Base-by-base conservation (phyloP, 805 yeast genomes). In the Schwanniomyces occidentalis region DNA sequence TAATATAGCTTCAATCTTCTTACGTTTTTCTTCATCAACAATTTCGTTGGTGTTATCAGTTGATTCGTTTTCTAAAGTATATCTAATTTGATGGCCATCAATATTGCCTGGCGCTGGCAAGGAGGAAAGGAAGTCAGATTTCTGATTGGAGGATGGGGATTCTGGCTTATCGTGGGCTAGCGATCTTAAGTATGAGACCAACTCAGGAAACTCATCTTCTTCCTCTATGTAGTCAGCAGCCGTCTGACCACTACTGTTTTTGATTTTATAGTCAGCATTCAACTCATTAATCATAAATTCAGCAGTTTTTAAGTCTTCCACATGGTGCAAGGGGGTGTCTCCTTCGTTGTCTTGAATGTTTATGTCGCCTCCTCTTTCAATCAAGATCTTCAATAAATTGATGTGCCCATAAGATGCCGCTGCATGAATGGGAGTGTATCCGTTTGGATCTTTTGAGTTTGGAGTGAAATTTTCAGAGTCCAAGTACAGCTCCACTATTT, bases 361-460 rank as follows among this genome's bases (percentile, higher is more conserved):
- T 16, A 89, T 75, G 52, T 93, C 82, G 5, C 96, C 98, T 6
- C 85, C 85, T 13, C 61, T 47, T 4, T 48, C 47, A 4, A 85
- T 57, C 29, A 88, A 66, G 43, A 73, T 75, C 37, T 63, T 57
- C 24, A 93, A 64, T 24, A 93, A 65, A 7, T 83, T 89, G 2
- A 63, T 48, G 54, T 91, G 90, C 6, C 91, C 91, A 58, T 93
- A 93, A 1, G 97, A 84, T 2, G 95, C 95, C 1, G 99, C 98
- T 0, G 99, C 99, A 58, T 93, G 99, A 8, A 93, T 73, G 5
- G 99, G 95, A 0, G 98, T 91, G 61, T 95, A 93, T 1, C 99
- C 99, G 51, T 90, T 87, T 1, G 86, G 85, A 58, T 93, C 99
- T 43, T 82, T 78, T 5, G 83, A 74, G 51, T 87, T 83, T 3